phyloP scores from a whole-genome alignment of 1,284 basidiomycete species.

The Moesziomyces sp. region DNA sequence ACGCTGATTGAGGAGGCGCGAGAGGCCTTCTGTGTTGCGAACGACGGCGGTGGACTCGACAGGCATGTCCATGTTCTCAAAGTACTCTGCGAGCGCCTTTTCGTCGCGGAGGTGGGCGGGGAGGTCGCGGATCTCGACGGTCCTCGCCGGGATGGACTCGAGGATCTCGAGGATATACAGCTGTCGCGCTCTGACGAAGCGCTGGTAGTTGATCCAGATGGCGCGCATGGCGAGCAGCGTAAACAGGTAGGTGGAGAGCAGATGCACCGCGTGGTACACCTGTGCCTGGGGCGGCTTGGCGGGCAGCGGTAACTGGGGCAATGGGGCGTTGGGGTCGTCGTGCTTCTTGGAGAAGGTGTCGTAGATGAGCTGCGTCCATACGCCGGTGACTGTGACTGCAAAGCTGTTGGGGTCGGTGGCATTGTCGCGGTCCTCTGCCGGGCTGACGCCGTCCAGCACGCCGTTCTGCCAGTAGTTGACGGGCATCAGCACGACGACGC shows the following conservation, averaged over 20 bases:
- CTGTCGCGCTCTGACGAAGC: slow-evolving; percentile 90
- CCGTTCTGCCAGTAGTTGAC: slow-evolving; percentile 66
- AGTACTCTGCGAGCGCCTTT: slow-evolving; percentile 87
- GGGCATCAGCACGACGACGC: slow-evolving; percentile 63
- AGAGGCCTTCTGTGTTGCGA: slow-evolving; percentile 81
- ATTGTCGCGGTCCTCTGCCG: slow-evolving; percentile 51
- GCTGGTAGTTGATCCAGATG: slow-evolving; percentile 86
- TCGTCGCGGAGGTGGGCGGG: slow-evolving; percentile 86
- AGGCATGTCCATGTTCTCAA: slow-evolving; percentile 74
- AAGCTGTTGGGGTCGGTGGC: slow-evolving; percentile 16
- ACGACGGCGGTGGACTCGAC: slow-evolving; percentile 92
- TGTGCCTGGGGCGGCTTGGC: slow-evolving; percentile 63
- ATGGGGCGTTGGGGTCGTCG: slow-evolving; percentile 31
- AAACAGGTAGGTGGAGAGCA: slow-evolving; percentile 92
- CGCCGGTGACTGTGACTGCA: slow-evolving; percentile 13
- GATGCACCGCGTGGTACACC: slow-evolving; percentile 74
- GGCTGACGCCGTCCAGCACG: slow-evolving; percentile 65
- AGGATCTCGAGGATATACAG: slow-evolving; percentile 92
- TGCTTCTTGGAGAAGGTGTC: slow-evolving; percentile 15
- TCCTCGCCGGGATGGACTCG: slow-evolving; percentile 90
- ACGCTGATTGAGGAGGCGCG: slow-evolving; percentile 78
- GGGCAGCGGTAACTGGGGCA: slow-evolving; percentile 53
- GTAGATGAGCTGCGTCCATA: slow-evolving; percentile 36
- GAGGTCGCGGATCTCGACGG: slow-evolving; percentile 85
- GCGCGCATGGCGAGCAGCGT: slow-evolving; percentile 84